Evolutionary conservation across 2,329 filamentous ascomycete genomes (phyloP), one percentile per base, ranked within the genome.

Genomic region (Neofusicoccum cordaticola): DNA sequence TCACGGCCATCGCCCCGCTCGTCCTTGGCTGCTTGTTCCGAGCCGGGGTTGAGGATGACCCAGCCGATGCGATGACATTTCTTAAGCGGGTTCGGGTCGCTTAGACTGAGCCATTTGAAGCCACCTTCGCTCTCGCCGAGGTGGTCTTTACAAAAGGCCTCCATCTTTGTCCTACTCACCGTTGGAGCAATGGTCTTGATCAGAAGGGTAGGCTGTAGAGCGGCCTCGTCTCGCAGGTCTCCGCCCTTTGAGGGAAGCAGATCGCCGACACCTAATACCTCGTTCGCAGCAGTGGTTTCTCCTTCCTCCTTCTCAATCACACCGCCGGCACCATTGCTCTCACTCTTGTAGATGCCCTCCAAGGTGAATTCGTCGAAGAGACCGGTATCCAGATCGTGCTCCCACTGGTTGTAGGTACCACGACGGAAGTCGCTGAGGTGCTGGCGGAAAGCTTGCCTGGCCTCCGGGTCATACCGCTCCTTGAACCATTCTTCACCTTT

Each of bases 171-270:
- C 44, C 95, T 90, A 72, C 92, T 97, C 68, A 99, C 95, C 66
- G 96, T 96, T 7, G 95, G 95, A 4, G 95, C 94, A 72, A 99
- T 93, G 0, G 95, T 99, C 82, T 99, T 99, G 83, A 99, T 97
- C 52, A 99, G 86, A 17, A 99, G 84, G 0, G 96, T 97, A 13
- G 95, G 95, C 75, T 96, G 92, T 69, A 90, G 88, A 37, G 95
- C 85, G 56, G 90, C 91, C 69, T 97, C 93, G 73, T 99, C 95
- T 42, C 92, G 88, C 60, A 98, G 85, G 68, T 98, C 94, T 56
- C 91, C 92, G 34, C 91, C 92, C 68, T 87, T 88, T 45, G 88
- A 89, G 39, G 95, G 93, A 13, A 98, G 86, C 56, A 98, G 82
- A 75, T 98, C 95, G 52, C 94, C 90, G 44, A 98, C 93, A 60